Percentiles rank a stretch among this genome's conserved stretches.
phyloP scores from a whole-genome alignment of 1,284 basidiomycete genomes.

The Leccinum huronense region DNA sequence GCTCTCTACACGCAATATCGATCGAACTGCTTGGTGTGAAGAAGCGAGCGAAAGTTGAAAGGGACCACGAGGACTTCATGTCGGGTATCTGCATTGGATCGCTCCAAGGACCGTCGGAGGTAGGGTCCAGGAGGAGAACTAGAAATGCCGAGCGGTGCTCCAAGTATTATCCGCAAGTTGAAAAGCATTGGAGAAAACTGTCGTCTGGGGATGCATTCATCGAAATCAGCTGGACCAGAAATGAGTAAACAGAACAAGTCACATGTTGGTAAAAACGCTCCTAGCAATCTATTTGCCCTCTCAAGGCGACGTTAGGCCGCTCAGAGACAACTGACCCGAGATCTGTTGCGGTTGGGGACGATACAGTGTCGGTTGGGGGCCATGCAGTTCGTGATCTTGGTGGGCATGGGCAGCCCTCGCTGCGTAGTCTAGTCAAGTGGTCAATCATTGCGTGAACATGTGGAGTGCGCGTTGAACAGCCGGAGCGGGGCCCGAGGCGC shows the following conservation, averaged over 20 bases:
- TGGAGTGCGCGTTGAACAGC: constrained; percentile 33
- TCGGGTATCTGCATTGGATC: constrained; percentile 40
- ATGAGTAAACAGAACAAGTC: constrained; percentile 2
- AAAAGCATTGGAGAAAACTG: constrained; percentile 6
- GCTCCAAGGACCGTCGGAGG: constrained; percentile 32
- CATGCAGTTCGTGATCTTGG: constrained; percentile 27
- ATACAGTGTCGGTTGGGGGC: constrained; percentile 21
- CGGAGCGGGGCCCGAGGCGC: constrained; percentile 30
- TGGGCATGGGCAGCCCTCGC: constrained; percentile 29
- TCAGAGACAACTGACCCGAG: constrained; percentile 9
- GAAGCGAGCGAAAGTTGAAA: constrained; percentile 35
- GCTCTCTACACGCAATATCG: constrained; percentile 36
- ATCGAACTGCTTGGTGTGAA: constrained; percentile 36
- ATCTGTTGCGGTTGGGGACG: constrained; percentile 17
- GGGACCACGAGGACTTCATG: constrained; percentile 37
- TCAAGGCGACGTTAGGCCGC: constrained; percentile 2
- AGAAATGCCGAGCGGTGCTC: constrained; percentile 27
- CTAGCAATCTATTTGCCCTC: constrained; percentile 5
- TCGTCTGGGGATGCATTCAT: constrained; percentile 6
- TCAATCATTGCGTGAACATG: constrained; percentile 34
- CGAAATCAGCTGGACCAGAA: constrained; percentile 7
- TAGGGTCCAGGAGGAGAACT: constrained; percentile 26
- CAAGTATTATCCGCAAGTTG: constrained; percentile 19
- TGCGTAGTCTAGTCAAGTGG: constrained; percentile 30
- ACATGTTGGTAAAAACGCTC: constrained; percentile 13